Base-by-base conservation (phyloP, 495 filamentous ascomycete species). In the Penicillium arizonense region DNA sequence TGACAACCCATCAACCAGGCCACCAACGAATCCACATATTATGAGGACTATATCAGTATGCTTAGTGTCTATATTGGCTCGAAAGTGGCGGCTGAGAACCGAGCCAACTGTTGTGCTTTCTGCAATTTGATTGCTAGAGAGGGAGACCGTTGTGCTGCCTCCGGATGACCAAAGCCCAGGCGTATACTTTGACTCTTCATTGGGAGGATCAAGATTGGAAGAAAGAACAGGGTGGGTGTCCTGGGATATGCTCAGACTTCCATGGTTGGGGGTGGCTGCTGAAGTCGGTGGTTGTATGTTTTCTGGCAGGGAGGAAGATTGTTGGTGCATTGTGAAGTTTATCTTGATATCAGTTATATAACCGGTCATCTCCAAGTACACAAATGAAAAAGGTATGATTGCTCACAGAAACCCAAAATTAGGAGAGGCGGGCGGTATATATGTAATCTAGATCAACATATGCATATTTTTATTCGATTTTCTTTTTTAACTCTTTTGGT, bases 1-100 rank as follows among this genome's bases (percentile, higher is more conserved):
- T 42, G 75, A 71, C 3, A 72, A 33, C 10, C 69, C 71, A 34
- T 74, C 71, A 1, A 74, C 67, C 14, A 74, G 55, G 18, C 71
- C 71, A 33, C 68, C 56, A 8, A 74, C 69, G 24, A 72, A 74
- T 3, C 68, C 64, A 28, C 71, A 74, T 32, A 69, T 45, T 33
- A 74, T 60, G 2, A 74, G 59, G n/a, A 70, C 26, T 5, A 71
- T 46, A 57, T 72, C 68, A n/a, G 71, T 61, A 43, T 59, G 52
- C 9, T 36, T 54, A 1, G 59, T 52, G 36, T 72, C 60, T 23
- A 74, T 50, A 14, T 50, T 21, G 3, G 48, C 39, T 35, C 32
- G 39, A 21, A 50, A 50, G 50, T 50, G 48, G 9, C 48, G 48
- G 11, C 13, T 42, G 4, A 68, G 21, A 16, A 52, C 59, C 16